These are phyloP conservation scores for Agrocybe pediades DNA, from an alignment of 768 basidiomycete species.

Conservation along the genomic window DNA sequence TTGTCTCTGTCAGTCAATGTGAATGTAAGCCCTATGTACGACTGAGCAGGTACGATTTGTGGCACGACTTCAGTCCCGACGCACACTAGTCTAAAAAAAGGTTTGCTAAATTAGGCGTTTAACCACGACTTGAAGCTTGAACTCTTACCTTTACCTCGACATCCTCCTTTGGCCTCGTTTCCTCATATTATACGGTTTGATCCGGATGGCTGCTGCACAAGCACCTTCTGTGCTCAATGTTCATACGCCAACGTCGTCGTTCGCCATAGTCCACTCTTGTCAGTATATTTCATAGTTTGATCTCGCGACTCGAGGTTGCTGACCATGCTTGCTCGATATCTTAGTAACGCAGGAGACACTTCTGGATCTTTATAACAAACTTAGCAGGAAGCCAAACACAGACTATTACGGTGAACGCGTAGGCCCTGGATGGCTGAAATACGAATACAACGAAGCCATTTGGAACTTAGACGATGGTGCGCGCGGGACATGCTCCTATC, in stretches of 20 bases:
- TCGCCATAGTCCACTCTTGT: conserved; percentile 78
- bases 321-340: conserved; percentile 3
- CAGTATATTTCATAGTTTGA: conserved; percentile 31
- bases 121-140: background rate
- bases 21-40: too few relatives aligned
- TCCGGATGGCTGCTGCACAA: conserved; percentile 5
- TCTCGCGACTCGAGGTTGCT: background rate
- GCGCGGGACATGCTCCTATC: conserved; percentile 7
- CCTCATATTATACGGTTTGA: background rate
- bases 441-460: conserved; percentile 73
- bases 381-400: conserved; percentile 64
- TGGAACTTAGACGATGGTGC: conserved; percentile 93
- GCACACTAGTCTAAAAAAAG: conserved; percentile 24
- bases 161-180: background rate
- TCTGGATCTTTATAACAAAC: conserved; percentile 64
- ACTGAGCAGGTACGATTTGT: background rate
- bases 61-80: too few relatives aligned
- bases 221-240: conserved; percentile 61
- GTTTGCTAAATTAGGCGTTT: conserved; percentile 7
- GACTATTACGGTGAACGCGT: conserved; percentile 64
- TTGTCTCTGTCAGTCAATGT: background rate
- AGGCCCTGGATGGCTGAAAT: conserved; percentile 83
- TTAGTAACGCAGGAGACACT: conserved; percentile 73
- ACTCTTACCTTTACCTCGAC: background rate
- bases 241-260: conserved; percentile 76